These are phyloP conservation scores for Sporothrix globosa DNA, from an alignment of 2,329 filamentous ascomycete species.

Conservation along the genomic window DNA sequence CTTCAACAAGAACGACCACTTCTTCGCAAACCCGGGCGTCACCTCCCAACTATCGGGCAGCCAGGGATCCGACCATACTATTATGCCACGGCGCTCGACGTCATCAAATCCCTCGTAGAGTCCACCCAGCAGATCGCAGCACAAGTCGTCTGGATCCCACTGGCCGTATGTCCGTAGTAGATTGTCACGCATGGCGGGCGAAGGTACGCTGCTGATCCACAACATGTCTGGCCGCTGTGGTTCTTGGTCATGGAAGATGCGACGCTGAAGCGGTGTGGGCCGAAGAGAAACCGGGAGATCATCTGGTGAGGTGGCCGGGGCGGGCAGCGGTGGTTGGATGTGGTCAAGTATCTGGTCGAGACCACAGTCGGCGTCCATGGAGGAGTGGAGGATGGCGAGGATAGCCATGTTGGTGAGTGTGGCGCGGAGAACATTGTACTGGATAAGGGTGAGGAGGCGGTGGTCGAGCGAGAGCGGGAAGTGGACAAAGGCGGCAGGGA, in stretches of 20 bases:
- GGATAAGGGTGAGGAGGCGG: conserved; percentile 35
- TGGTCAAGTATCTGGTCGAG: conserved; percentile 24
- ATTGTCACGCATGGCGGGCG: conserved; percentile 41
- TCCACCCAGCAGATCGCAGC: conserved; percentile 40
- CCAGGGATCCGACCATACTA: conserved; percentile 50
- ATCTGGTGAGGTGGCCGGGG: background rate
- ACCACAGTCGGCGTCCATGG: conserved; percentile 30
- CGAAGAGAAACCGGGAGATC: conserved; percentile 37
- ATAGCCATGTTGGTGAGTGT: conserved; percentile 33
- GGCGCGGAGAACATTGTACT: conserved; percentile 37
- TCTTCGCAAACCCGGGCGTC: conserved; percentile 45
- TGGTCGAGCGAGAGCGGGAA: conserved; percentile 35
- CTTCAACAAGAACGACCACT: conserved; percentile 47
- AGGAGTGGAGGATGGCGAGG: conserved; percentile 25
- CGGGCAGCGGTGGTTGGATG: background rate
- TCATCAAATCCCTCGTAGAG: conserved; percentile 41
- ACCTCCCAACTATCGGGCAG: conserved; percentile 48
- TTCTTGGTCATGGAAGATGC: conserved; percentile 20
- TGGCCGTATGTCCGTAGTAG: conserved; percentile 37
- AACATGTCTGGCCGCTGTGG: conserved; percentile 37
- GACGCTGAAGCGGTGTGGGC: conserved; percentile 40
- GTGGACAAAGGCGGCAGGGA: conserved; percentile 2
- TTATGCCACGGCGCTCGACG: conserved; percentile 39
- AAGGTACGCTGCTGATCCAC: conserved; percentile 42
- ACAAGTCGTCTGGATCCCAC: conserved; percentile 41